Base-by-base conservation (phyloP, 208 protist genomes). In the Zelonia costaricensis region DNA sequence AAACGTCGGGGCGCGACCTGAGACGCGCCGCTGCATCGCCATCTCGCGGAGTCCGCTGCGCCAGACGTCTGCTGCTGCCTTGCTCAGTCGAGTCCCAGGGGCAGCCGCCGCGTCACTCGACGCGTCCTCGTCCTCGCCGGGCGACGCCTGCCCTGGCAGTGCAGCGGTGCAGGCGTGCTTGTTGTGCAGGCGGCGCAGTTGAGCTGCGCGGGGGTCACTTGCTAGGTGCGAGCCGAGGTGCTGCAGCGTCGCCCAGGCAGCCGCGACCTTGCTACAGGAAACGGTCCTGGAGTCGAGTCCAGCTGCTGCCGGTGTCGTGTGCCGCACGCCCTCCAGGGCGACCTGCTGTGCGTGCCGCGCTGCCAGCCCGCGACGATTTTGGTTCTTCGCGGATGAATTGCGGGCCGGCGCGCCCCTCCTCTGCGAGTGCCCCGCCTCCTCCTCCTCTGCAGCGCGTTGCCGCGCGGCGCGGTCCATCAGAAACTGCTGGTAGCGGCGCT, bases 221-320 rank as follows among this genome's bases (percentile, higher is more conserved):
- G 36, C 33, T 39, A 49, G 42, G 18, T 35, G 13, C 15, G 44
- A 51, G 8, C 59, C 57, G 25, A 23, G 53, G 7, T 22, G 0
- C 1, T n/a, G 39, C 15, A 78, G 71, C 30, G 71, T 78, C 15
- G 22, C 31, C 63, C 63, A 73, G 10, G 71, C 71, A 5, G 58
- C 60, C 3, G 9, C 23, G n/a, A 78, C 45, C 57, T 72, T 78
- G 6, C 25, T 46, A 33, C 71, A 78, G 6, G 59, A 13, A 22
- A 63, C 52, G 9, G 20, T 44, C 0, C 40, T 38, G 0, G 40
- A 22, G 1, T 22, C 46, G 4, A 20, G 25, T 1, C 33, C 33
- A 2, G 58, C 53, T 31, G 33, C 36, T 4, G 25, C 15, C 30
- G 20, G 49, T 31, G 35, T n/a, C n/a, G n/a, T n/a, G n/a, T n/a